phyloP scores from a whole-genome alignment of 495 filamentous ascomycete species.

The Aspergillus sclerotioniger region DNA sequence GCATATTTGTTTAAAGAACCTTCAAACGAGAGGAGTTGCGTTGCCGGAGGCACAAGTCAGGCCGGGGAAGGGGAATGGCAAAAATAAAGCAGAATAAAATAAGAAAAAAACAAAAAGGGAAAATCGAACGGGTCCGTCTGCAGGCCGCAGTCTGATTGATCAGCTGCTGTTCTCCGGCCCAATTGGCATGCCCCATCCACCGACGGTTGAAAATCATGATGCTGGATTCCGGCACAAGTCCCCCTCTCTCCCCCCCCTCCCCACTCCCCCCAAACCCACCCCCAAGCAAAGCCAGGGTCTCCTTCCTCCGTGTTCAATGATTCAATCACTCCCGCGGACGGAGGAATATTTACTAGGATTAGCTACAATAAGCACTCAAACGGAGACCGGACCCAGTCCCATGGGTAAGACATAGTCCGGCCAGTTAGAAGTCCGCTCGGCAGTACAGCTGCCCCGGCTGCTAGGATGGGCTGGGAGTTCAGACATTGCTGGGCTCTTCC shows the following conservation, averaged over 20 bases:
- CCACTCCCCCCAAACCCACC: not conserved
- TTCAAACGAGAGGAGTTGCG: too few species aligned
- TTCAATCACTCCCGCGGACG: too few species aligned
- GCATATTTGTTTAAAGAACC: too few species aligned
- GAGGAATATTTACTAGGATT: too few species aligned
- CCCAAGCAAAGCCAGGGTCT: not conserved
- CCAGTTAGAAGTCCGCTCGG: too few species aligned
- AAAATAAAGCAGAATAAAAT: not conserved
- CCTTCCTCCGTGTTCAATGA: too few species aligned
- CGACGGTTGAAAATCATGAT: slow-evolving; percentile 15
- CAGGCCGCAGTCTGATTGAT: slow-evolving; percentile 10
- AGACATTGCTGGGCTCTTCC: not conserved
- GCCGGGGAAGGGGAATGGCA: not conserved
- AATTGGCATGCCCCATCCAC: slow-evolving; percentile 10
- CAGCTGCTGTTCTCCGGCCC: slow-evolving; percentile 10
- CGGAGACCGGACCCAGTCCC: too few species aligned
- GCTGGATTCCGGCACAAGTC: not conserved
- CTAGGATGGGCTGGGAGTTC: not conserved
- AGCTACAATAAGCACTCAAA: too few species aligned
- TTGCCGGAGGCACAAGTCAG: not conserved
- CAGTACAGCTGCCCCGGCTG: too few species aligned
- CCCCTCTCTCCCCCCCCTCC: too few species aligned
- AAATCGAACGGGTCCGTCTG: not conserved
- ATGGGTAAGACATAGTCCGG: too few species aligned
- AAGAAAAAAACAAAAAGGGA: not conserved